Conservation (phyloP, 1,284 basidiomycete species). For the Baeospora myosura region DNA sequence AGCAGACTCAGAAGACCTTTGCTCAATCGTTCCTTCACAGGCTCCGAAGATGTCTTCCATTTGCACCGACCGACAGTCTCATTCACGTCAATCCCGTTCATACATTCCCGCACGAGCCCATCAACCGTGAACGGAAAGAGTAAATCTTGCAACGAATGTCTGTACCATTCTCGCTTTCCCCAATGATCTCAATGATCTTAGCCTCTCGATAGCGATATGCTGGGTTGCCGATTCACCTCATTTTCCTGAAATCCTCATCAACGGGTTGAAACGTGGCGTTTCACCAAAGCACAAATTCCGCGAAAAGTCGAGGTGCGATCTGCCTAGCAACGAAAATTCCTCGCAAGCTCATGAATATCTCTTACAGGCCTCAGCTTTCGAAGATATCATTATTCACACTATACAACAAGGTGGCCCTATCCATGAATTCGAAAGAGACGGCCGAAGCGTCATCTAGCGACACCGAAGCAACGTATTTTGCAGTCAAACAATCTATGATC, state of each 20-base stretch:
- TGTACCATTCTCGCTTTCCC: conserved; percentile 13
- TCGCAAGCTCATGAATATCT: conserved; percentile 2
- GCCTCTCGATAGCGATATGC: conserved; percentile 45
- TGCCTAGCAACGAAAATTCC: neutral
- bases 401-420: conserved; percentile 20
- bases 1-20: too few species aligned
- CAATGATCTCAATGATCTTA: neutral
- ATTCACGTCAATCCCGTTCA: conserved; percentile 55
- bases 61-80: conserved; percentile 42
- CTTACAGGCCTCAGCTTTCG: conserved; percentile 39
- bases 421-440: conserved; percentile 8
- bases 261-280: conserved; percentile 70
- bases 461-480: conserved; percentile 21
- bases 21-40: too few species aligned
- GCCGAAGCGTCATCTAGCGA: neutral
- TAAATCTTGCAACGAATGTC: conserved; percentile 62
- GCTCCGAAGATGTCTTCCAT: conserved; percentile 38
- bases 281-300: conserved; percentile 59
- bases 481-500: conserved; percentile 26
- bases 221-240: conserved; percentile 51
- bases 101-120: conserved; percentile 37
- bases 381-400: conserved; percentile 42
- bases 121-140: too few species aligned
- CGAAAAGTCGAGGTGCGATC: conserved; percentile 51
- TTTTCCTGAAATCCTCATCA: conserved; percentile 58